phyloP scores from a whole-genome alignment of 257 asterid genomes.

The Echium plantagineum region DNA sequence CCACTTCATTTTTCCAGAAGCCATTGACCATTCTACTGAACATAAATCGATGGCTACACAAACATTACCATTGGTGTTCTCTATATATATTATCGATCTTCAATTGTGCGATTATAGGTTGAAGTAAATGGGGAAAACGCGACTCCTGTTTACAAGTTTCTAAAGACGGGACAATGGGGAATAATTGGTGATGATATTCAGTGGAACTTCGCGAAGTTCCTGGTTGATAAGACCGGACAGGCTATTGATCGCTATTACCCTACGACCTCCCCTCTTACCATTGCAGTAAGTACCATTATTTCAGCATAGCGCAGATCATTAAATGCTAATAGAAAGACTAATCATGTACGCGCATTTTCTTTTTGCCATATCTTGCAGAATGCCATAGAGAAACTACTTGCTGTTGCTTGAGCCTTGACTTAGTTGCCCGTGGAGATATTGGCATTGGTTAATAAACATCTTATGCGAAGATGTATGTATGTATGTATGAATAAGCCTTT shows the following conservation, averaged over 20 bases:
- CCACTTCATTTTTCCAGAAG: not conserved
- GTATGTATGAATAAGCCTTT: not conserved
- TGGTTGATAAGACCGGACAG: conserved; percentile 63
- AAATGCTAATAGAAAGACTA: not conserved
- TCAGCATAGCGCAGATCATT: conserved; percentile 3
- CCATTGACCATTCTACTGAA: too few species aligned
- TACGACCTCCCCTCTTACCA: conserved; percentile 63
- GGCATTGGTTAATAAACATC: not conserved
- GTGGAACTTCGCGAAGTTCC: conserved; percentile 83
- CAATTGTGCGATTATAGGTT: conserved; percentile 25
- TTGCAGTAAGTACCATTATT: conserved; percentile 19
- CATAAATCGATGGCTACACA: too few species aligned
- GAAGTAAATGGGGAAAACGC: conserved; percentile 66
- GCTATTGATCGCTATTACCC: conserved; percentile 71
- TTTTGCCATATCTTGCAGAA: not conserved
- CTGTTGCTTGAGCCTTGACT: not conserved
- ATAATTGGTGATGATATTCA: conserved; percentile 73
- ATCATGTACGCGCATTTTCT: not conserved
- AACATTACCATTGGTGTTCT: too few species aligned
- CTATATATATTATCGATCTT: not conserved
- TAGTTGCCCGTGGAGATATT: not conserved
- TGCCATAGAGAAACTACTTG: not conserved
- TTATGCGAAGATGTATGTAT: not conserved
- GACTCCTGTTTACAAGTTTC: conserved; percentile 66
- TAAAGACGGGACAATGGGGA: conserved; percentile 77